These are phyloP conservation scores for Kwoniella europaea DNA, from an alignment of 768 basidiomycete genomes.

Conservation along the genomic window DNA sequence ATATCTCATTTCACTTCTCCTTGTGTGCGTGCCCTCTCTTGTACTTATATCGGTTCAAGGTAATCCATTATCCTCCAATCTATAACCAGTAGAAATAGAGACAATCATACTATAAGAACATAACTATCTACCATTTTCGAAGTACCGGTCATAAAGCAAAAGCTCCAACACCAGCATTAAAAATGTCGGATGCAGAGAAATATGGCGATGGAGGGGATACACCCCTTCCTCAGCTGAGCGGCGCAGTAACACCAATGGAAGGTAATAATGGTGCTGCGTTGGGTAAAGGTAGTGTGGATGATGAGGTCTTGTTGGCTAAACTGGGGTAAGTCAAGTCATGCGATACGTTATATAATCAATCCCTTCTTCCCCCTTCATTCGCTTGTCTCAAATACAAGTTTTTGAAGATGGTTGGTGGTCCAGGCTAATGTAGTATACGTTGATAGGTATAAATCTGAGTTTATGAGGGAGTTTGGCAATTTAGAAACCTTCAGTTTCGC, in stretches of 20 bases:
- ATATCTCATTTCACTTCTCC: too few relatives aligned
- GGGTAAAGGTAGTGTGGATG: constrained; percentile 19
- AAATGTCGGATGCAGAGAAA: constrained; percentile 11
- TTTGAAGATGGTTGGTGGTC: too few relatives aligned
- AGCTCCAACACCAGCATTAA: background rate
- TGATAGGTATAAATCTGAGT: constrained; percentile 59
- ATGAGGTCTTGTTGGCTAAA: constrained; percentile 32
- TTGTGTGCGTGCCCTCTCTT: too few relatives aligned
- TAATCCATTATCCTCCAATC: too few relatives aligned
- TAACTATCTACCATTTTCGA: background rate
- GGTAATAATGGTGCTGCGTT: background rate
- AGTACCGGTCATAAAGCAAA: background rate
- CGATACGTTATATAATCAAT: too few relatives aligned
- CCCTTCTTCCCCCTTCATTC: too few relatives aligned
- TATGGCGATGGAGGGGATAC: background rate
- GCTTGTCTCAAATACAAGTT: too few relatives aligned
- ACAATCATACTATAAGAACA: background rate
- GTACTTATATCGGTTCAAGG: too few relatives aligned
- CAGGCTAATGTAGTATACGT: background rate
- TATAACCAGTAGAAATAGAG: too few relatives aligned
- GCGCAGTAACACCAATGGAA: background rate
- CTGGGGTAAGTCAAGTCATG: constrained; percentile 21
- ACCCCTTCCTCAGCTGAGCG: constrained; percentile 1
- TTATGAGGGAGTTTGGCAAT: constrained; percentile 74
- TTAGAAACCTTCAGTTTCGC: constrained; percentile 58